phyloP scores from a whole-genome alignment of 768 basidiomycete genomes.

The Cystofilobasidium bisporidii region DNA sequence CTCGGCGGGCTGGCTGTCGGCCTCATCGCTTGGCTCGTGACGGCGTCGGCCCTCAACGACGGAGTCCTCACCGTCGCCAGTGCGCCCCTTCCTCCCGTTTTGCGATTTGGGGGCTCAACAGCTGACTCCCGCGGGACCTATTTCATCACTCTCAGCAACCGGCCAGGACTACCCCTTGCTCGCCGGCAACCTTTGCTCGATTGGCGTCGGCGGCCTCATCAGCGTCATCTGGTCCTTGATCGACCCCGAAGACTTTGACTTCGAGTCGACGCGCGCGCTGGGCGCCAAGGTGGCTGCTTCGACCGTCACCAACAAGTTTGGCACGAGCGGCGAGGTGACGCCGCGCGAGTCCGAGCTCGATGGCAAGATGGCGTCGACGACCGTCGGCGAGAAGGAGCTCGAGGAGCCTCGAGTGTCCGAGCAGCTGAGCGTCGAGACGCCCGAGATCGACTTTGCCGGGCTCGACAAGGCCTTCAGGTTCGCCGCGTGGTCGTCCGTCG shows the following conservation, averaged over 20 bases:
- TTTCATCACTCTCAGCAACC: too few species aligned
- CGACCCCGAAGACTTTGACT: conserved; percentile 75
- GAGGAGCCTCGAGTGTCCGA: too few species aligned
- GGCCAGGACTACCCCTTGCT: conserved; percentile 54
- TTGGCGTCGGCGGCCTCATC: conserved; percentile 69
- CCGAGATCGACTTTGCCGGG: conserved; percentile 25
- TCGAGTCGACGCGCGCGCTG: conserved; percentile 65
- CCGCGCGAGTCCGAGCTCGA: too few species aligned
- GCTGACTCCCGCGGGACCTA: too few species aligned
- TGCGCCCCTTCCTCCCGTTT: too few species aligned
- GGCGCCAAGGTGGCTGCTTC: conserved; percentile 45
- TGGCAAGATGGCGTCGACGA: too few species aligned
- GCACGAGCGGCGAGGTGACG: too few species aligned
- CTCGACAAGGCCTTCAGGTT: conserved; percentile 58
- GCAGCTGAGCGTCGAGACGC: conserved; percentile 21
- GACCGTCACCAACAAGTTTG: conserved; percentile 23
- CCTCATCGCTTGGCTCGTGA: conserved; percentile 73
- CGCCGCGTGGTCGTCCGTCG: conserved; percentile 63
- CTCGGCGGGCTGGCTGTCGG: conserved; percentile 60
- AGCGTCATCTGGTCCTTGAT: conserved; percentile 56
- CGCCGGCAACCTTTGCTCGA: conserved; percentile 81
- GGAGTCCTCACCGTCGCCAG: conserved; percentile 58
- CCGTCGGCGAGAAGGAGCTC: conserved; percentile 37
- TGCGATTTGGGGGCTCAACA: too few species aligned
- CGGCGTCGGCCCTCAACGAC: conserved; percentile 60